A percentile compares a stretch with the other conserved stretches of the same genome.
Conservation (phyloP, 495 filamentous ascomycete genomes). For the Chaetomium tenue region DNA sequence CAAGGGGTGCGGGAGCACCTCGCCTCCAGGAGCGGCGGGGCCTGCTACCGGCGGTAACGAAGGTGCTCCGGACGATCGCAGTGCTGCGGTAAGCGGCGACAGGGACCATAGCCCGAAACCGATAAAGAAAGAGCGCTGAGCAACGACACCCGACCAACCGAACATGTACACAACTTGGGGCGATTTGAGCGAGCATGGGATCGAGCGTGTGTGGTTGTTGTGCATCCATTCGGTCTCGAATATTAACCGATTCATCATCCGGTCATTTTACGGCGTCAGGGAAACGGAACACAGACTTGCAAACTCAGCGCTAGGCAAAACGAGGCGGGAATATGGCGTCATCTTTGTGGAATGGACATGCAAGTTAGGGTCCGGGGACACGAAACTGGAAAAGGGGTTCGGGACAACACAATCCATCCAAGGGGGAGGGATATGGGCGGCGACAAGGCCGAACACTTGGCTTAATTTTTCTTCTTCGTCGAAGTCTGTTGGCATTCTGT, state of each 20-base stretch:
- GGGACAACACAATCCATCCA: not conserved
- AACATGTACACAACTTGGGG: not conserved
- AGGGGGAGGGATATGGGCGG: not conserved
- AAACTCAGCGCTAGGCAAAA: not conserved
- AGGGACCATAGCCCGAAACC: slow-evolving; percentile 15
- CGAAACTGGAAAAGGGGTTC: not conserved
- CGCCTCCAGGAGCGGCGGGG: slow-evolving; percentile 23
- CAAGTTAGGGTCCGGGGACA: not conserved
- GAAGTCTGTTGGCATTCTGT: slow-evolving; percentile 3
- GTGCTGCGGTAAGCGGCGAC: slow-evolving; percentile 11
- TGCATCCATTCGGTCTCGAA: not conserved
- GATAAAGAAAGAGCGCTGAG: slow-evolving; percentile 11
- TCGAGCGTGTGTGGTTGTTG: not conserved
- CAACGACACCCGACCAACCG: not conserved
- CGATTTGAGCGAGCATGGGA: not conserved
- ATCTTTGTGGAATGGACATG: not conserved
- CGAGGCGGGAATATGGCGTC: not conserved
- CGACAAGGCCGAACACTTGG: not conserved
- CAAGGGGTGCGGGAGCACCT: slow-evolving; percentile 74
- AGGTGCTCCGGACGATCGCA: slow-evolving; percentile 8
- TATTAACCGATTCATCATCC: not conserved
- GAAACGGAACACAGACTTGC: not conserved
- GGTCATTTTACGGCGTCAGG: slow-evolving; percentile 3
- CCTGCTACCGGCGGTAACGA: slow-evolving; percentile 1
- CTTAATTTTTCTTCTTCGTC: not conserved